phyloP scores from a whole-genome alignment of 2,329 filamentous ascomycete species.

The Graphiopsis chlorocephala region DNA sequence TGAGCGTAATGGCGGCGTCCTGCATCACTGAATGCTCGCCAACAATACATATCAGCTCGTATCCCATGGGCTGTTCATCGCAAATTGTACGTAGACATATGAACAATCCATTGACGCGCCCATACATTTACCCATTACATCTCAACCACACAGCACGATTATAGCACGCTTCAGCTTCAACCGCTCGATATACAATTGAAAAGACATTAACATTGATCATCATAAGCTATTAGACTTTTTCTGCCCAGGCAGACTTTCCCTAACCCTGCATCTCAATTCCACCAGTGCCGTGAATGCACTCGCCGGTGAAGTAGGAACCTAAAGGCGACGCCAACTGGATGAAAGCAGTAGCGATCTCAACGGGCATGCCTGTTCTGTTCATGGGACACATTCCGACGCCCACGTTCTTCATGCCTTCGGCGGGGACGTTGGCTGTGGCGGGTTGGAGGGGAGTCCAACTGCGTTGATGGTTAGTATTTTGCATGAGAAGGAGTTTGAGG shows the following conservation, averaged over 20 bases:
- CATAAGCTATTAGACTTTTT: not conserved
- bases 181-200: not conserved
- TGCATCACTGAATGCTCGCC: too few species aligned
- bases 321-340: conserved; percentile 29
- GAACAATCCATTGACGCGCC: too few species aligned
- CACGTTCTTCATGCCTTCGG: conserved; percentile 27
- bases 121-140: too few species aligned
- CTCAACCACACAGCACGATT: too few species aligned
- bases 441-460: conserved; percentile 46
- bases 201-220: not conserved
- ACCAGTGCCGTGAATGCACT: conserved; percentile 28
- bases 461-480: not conserved
- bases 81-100: too few species aligned
- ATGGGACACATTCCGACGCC: conserved; percentile 27
- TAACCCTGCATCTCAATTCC: conserved; percentile 30
- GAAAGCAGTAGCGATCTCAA: conserved; percentile 32
- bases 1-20: too few species aligned
- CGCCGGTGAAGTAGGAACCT: conserved; percentile 26
- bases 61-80: too few species aligned
- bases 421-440: conserved; percentile 39
- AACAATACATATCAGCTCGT: too few species aligned
- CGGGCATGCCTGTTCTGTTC: conserved; percentile 32
- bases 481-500: too few species aligned
- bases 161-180: too few species aligned
- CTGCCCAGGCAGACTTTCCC: not conserved